Evolutionary conservation across 768 basidiomycete species (phyloP).

Genomic region (Scleroderma citrinum): DNA sequence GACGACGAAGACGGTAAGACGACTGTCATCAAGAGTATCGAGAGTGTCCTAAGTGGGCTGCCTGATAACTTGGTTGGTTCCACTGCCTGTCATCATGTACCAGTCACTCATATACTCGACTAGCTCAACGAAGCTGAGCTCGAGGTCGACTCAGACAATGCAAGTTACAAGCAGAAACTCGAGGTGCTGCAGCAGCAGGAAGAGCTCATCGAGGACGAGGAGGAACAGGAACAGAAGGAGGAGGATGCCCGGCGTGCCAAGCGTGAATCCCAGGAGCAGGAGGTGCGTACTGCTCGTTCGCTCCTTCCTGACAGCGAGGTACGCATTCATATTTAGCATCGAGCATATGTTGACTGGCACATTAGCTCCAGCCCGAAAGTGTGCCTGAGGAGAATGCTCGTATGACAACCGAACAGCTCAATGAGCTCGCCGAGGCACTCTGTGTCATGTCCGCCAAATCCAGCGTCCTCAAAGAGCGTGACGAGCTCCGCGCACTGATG

Average conservation of each 20-base stretch:
- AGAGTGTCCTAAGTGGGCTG: constrained; percentile 84
- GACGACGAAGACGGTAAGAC: constrained; percentile 81
- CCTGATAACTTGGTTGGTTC: constrained; percentile 86
- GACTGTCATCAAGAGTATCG: constrained; percentile 72
- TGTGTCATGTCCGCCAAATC: constrained; percentile 90
- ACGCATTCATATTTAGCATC: constrained; percentile 6
- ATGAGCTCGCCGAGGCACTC: constrained; percentile 88
- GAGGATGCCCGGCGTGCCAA: constrained; percentile 85
- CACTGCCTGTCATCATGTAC: background rate
- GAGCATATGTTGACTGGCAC: background rate
- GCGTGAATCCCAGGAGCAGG: constrained; percentile 74
- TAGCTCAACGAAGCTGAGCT: constrained; percentile 97
- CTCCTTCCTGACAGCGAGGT: constrained; percentile 89
- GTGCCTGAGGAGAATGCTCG: constrained; percentile 66
- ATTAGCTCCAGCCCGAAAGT: constrained; percentile 56
- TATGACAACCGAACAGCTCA: constrained; percentile 95
- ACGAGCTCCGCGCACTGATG: constrained; percentile 87
- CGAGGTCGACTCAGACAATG: constrained; percentile 89
- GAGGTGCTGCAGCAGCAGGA: constrained; percentile 98
- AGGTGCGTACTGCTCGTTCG: constrained; percentile 72
- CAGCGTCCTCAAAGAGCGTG: constrained; percentile 91
- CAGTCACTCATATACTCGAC: background rate
- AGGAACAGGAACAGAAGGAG: constrained; percentile 96
- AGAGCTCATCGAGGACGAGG: constrained; percentile 98
- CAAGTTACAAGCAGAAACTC: constrained; percentile 96